A percentile compares a stretch with the other conserved stretches of the same genome.
phyloP scores from a whole-genome alignment of 805 yeast genomes.

The Ogataea ganodermae region DNA sequence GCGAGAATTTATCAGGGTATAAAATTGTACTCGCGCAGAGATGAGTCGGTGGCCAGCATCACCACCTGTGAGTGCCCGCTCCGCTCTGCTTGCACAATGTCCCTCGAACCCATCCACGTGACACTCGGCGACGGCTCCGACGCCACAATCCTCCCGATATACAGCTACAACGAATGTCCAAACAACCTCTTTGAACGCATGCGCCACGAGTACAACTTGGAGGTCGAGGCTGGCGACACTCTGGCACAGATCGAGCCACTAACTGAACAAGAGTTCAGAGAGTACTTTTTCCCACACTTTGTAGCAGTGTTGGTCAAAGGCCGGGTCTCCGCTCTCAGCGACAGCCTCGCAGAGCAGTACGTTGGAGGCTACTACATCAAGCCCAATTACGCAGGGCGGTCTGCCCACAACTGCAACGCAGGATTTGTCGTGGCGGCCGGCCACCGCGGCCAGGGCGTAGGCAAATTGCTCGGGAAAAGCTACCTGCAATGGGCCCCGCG shows the following conservation, averaged over 20 bases:
- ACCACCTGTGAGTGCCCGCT: too few species aligned
- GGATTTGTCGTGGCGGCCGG: conserved; percentile 71
- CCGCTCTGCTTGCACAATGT: too few species aligned
- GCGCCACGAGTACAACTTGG: conserved; percentile 56
- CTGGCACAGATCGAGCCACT: conserved; percentile 60
- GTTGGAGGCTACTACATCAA: conserved; percentile 80
- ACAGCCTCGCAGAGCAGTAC: conserved; percentile 49
- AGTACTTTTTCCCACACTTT: conserved; percentile 69
- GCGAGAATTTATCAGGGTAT: too few species aligned
- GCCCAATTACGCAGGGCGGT: conserved; percentile 84
- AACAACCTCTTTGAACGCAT: conserved; percentile 46
- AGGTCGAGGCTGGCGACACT: conserved; percentile 72
- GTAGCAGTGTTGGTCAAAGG: conserved; percentile 62
- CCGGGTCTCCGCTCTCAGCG: conserved; percentile 26
- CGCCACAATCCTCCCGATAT: conserved; percentile 63
- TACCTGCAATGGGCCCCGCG: conserved; percentile 74
- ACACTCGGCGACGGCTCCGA: conserved; percentile 29
- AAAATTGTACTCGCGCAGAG: neutral
- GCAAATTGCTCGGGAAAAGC: conserved; percentile 64
- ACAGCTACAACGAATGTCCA: conserved; percentile 52
- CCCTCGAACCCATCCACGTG: conserved; percentile 14
- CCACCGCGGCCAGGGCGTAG: conserved; percentile 63
- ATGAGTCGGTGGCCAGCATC: neutral
- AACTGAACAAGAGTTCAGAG: conserved; percentile 51
- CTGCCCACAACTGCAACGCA: conserved; percentile 85